Base-by-base conservation (phyloP, 2,329 filamentous ascomycete genomes). In the Fusarium temperatum region DNA sequence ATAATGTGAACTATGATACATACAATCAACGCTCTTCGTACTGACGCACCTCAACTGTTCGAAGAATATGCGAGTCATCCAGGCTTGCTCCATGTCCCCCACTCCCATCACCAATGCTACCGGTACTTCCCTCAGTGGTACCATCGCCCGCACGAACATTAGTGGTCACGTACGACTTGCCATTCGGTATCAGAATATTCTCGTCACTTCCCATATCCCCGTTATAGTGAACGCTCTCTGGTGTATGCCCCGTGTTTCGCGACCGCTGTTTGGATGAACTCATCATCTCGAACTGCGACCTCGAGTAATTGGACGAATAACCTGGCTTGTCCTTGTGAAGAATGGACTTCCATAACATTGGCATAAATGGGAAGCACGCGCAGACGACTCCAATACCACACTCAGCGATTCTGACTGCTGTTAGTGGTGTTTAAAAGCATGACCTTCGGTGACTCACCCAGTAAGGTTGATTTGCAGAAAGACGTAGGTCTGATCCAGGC, bases 341-440 rank as follows among this genome's bases (percentile, higher is more conserved):
- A 8, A 73, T 62, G 2, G 70, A 73, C n/a, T 73, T 73, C 70
- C 70, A 73, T 14, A 73, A 20, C 70, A 73, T 73, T 2, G 70
- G 70, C 55, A 73, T 58, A n/a, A 73, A 73, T 1, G 70, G 70
- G 24, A 73, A 73, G n/a, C 70, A 73, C 3, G 70, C 70, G 6
- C 70, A 73, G 15, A 70, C 70, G 14, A 73, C 55, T 14, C 70
- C 70, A 8, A 73, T 73, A 0, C 70, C 70, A 12, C 70, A 73
- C 41, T 73, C 70, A 4, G 70, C 70, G 41, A 73, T 73, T 13
- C 70, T 73, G 2, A 1, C 4, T 6, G 1, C 8, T 4, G 59
- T 73, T 45, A 72, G 59, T 7, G 3, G 9, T 2, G 11, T 6
- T 2, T 1, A 5, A 1, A 4, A 6, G n/a, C 0, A 36, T 20